These are phyloP conservation scores for Ophiostoma populinum DNA, from an alignment of 2,329 filamentous ascomycete genomes.

Conservation along the genomic window DNA sequence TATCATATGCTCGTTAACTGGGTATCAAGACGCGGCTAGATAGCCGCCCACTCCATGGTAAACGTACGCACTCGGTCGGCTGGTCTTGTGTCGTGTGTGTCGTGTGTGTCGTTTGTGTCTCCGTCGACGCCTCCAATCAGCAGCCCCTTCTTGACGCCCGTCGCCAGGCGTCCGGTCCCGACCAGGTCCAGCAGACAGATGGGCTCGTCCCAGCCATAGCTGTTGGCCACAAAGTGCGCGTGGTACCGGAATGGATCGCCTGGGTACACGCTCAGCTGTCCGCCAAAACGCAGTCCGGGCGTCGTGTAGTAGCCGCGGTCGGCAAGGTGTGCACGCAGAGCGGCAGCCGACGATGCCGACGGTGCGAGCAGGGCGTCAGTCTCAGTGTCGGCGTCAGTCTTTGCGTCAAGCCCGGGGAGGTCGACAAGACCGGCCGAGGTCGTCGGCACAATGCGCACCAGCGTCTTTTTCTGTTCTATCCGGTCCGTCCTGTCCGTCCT, in stretches of 20 bases:
- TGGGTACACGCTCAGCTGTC: constrained; percentile 86
- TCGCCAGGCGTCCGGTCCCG: constrained; percentile 72
- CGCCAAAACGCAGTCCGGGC: constrained; percentile 85
- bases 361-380: background rate
- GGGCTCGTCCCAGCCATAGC: constrained; percentile 72
- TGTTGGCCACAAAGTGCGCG: constrained; percentile 80
- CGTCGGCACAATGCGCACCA: constrained; percentile 20
- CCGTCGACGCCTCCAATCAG: constrained; percentile 51
- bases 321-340: constrained; percentile 69
- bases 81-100: background rate
- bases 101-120: background rate
- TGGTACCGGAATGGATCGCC: constrained; percentile 91
- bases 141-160: constrained; percentile 91
- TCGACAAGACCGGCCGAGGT: constrained; percentile 20
- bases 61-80: constrained; percentile 44
- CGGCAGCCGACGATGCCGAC: constrained; percentile 11
- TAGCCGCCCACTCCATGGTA: constrained; percentile 84
- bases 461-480: background rate
- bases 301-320: constrained; percentile 69
- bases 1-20: background rate
- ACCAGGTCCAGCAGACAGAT: constrained; percentile 74
- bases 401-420: background rate
- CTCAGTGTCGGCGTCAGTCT: background rate
- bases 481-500: background rate
- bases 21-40: constrained; percentile 33